Evolutionary conservation across 768 basidiomycete genomes (phyloP), one percentile per base, ranked within the genome.

Genomic region (Suillus discolor): DNA sequence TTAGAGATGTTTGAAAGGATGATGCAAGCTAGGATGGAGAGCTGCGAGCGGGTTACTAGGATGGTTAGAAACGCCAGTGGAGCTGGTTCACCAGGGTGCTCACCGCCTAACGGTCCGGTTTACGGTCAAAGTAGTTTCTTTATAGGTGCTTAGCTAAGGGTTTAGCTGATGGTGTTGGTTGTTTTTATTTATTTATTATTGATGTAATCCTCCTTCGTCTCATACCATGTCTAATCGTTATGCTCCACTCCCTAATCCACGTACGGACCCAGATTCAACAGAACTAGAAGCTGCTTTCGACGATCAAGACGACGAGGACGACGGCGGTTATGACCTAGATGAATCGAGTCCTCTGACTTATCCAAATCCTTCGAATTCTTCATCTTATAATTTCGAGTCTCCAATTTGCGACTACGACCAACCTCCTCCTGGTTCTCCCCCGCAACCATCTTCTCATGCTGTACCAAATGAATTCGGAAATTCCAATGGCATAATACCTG

Each of bases 231-330:
- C 88, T 70, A 83, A 81, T 69, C 85, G 87, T 70, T 93, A 93
- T 83, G 86, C 87, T 2, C 87, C 90, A 66, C 77, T 92, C 54
- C 87, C 89, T 13, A 88, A 85, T 69, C 82, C 85, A 25, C 80
- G 80, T 70, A 77, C 81, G 20, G 84, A 85, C 73, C 79, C 77
- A 55, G 79, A 82, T 63, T 75, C 80, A 11, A 79, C 83, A 65
- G 90, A 94, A 80, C 88, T 96, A 85, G 90, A 95, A 73, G 93
- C 93, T 28, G 93, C 94, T 2, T 96, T 96, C 69, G 89, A 89
- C 74, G 90, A 92, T 69, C 85, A 87, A 5, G 92, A 93, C 63
- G 89, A 89, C 67, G 88, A 91, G 57, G 87, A 87, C 44, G 81
- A 84, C 39, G 74, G 82, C 63, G 36, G 36, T 11, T 8, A 38